Evolutionary conservation across 805 yeast species (phyloP).

Genomic region (Saccharomyces mikatae): DNA sequence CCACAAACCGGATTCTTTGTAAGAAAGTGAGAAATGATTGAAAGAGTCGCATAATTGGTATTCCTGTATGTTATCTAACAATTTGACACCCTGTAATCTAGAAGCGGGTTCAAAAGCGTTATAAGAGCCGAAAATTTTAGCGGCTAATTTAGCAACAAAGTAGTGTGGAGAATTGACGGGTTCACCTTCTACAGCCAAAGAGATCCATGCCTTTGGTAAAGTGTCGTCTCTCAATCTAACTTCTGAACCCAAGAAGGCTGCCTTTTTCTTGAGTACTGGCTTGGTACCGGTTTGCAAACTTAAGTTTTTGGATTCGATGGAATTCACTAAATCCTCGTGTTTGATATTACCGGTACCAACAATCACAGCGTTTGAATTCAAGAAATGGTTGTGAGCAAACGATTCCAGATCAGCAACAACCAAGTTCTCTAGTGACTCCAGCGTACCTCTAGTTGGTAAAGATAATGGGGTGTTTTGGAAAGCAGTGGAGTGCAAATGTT

Average conservation of each 20-base stretch:
- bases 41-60: constrained; percentile 66
- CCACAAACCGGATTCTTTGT: constrained; percentile 77
- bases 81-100: constrained; percentile 56
- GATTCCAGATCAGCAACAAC: constrained; percentile 49
- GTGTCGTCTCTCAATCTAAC: constrained; percentile 85
- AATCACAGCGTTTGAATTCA: constrained; percentile 57
- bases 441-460: constrained; percentile 68
- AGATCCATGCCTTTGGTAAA: constrained; percentile 68
- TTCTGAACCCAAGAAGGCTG: constrained; percentile 77
- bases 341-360: constrained; percentile 61
- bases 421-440: constrained; percentile 52
- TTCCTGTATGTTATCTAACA: constrained; percentile 60
- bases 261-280: constrained; percentile 39
- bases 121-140: constrained; percentile 51
- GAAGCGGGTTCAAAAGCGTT: constrained; percentile 48
- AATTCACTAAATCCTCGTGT: constrained; percentile 62
- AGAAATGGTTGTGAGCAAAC: constrained; percentile 50
- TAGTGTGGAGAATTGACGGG: constrained; percentile 53
- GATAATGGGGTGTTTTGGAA: constrained; percentile 80
- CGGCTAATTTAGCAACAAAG: constrained; percentile 66
- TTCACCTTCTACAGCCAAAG: constrained; percentile 72
- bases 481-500: constrained; percentile 75
- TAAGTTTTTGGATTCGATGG: constrained; percentile 44
- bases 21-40: constrained; percentile 64
- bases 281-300: constrained; percentile 42